phyloP scores from a whole-genome alignment of 345 rosid species.

The Populus nigra region DNA sequence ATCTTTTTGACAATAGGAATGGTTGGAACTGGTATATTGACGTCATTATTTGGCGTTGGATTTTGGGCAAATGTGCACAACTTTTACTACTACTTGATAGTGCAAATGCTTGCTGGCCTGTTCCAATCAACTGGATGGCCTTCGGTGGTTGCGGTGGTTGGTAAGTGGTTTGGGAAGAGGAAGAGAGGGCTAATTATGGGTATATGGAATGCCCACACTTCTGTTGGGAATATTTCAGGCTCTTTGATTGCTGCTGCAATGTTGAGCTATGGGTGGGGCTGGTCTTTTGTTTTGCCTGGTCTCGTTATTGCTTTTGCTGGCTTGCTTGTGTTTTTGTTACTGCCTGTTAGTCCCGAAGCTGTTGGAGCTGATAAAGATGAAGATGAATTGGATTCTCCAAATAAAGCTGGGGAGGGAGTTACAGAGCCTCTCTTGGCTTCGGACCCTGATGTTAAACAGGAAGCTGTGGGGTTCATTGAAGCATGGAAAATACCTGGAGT shows the following conservation, averaged over 20 bases:
- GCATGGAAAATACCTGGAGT: constrained; percentile 98
- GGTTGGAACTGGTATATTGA: constrained; percentile 83
- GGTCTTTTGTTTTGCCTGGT: constrained; percentile 93
- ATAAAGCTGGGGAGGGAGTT: constrained; percentile 43
- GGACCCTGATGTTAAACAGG: constrained; percentile 36
- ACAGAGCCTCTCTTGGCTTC: constrained; percentile 52
- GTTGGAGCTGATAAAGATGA: constrained; percentile 60
- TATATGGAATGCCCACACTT: constrained; percentile 97
- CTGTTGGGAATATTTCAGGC: constrained; percentile 82
- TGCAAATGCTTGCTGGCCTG: constrained; percentile 77
- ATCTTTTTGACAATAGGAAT: constrained; percentile 75
- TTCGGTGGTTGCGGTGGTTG: constrained; percentile 91
- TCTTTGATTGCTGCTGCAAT: constrained; percentile 71
- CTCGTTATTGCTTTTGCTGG: constrained; percentile 52
- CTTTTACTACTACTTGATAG: constrained; percentile 61
- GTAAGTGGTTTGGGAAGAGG: constrained; percentile 89
- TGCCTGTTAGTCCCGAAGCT: constrained; percentile 71
- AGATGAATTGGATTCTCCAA: constrained; percentile 48
- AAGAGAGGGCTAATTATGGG: constrained; percentile 96
- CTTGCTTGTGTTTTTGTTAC: constrained; percentile 55
- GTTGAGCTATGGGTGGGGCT: constrained; percentile 92
- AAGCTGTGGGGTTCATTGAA: constrained; percentile 79
- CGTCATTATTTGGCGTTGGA: constrained; percentile 75
- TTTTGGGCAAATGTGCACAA: constrained; percentile 75
- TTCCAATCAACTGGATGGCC: constrained; percentile 99